Base-by-base conservation (phyloP, 345 rosid species). In the Euphorbia pulcherrima region DNA sequence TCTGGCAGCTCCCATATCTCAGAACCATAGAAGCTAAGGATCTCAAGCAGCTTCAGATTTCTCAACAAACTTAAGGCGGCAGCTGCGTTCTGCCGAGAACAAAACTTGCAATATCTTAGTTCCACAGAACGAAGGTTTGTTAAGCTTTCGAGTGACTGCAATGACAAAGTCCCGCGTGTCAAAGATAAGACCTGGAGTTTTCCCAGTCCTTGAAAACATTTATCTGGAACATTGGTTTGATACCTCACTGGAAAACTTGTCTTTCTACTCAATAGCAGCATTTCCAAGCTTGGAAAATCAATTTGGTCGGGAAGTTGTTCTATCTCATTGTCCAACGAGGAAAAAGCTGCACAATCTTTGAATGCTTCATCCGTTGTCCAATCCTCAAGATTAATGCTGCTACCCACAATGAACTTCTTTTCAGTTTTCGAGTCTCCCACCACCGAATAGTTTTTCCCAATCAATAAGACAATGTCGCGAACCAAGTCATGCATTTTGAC, bases 401-500 rank as follows among this genome's bases (percentile, higher is more conserved):
- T 35, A 35, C 37, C 13, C 17, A 60, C 66, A 2, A 29, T 3
- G 28, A 60, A 60, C 5, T 50, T 37, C 13, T 40, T 9, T 20
- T 18, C 28, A 5, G 2, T 21, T 23, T 8, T 18, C 1, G 50
- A n/a, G 4, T 46, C 35, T 11, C 24, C 11, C 4, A 17, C 63
- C 16, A 18, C 40, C 1, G 8, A 9, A 61, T 61, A 37, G 8
- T 50, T 61, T 61, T 37, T 37, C 64, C 64, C 64, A 10, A 70
- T 51, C 62, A 11, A 4, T 2, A 70, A 2, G 7, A 65, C 68
- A 33, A 70, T 54, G 40, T 70, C 68, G 26, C 68, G 74, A 37
- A 70, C 68, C 62, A 70, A 21, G 12, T 53, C 62, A 40, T 70
- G 68, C 68, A 70, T 70, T 62, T 62, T 70, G 28, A 37, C 62